phyloP scores from a whole-genome alignment of 2,329 filamentous ascomycete species.

The Cercospora beticola region DNA sequence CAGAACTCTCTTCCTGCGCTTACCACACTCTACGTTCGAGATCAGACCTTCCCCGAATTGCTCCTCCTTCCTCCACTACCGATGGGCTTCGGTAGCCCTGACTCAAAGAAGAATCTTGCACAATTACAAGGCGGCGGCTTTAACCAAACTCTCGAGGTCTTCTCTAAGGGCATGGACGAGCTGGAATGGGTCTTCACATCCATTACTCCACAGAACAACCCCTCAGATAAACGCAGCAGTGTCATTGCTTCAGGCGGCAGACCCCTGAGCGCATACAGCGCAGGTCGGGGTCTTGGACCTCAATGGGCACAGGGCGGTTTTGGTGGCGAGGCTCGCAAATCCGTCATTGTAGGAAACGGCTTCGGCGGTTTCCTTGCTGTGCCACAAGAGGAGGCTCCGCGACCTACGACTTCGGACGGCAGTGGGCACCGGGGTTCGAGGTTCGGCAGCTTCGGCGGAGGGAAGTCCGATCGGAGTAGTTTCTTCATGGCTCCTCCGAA shows the following conservation, averaged over 20 bases:
- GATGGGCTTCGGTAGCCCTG: slow-evolving; percentile 47
- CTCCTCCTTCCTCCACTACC: slow-evolving; percentile 70
- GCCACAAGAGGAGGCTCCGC: slow-evolving; percentile 51
- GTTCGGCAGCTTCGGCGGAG: slow-evolving; percentile 20
- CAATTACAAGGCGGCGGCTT: slow-evolving; percentile 38
- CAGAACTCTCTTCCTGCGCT: slow-evolving; percentile 72
- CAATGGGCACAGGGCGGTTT: slow-evolving; percentile 51
- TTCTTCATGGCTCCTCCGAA: slow-evolving; percentile 36
- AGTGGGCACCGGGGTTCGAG: slow-evolving; percentile 14
- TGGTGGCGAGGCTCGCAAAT: slow-evolving; percentile 59
- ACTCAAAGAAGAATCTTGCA: slow-evolving; percentile 31
- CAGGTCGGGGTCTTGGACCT: slow-evolving; percentile 50
- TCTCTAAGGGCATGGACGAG: slow-evolving; percentile 66
- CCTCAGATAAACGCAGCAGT: slow-evolving; percentile 39
- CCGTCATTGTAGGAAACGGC: slow-evolving; percentile 65
- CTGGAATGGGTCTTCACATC: slow-evolving; percentile 67
- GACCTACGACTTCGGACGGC: slow-evolving; percentile 35
- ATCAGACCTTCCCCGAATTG: slow-evolving; percentile 77
- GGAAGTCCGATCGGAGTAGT: slow-evolving; percentile 20
- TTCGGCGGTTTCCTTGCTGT: slow-evolving; percentile 66
- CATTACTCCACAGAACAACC: slow-evolving; percentile 51
- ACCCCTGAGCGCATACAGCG: slow-evolving; percentile 48
- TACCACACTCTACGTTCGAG: slow-evolving; percentile 77
- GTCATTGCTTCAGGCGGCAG: slow-evolving; percentile 38
- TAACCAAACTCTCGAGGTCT: slow-evolving; percentile 60